A percentile compares a stretch with the other conserved stretches of the same genome.
phyloP scores from a whole-genome alignment of 1,284 basidiomycete genomes.

The Naganishia sp. region DNA sequence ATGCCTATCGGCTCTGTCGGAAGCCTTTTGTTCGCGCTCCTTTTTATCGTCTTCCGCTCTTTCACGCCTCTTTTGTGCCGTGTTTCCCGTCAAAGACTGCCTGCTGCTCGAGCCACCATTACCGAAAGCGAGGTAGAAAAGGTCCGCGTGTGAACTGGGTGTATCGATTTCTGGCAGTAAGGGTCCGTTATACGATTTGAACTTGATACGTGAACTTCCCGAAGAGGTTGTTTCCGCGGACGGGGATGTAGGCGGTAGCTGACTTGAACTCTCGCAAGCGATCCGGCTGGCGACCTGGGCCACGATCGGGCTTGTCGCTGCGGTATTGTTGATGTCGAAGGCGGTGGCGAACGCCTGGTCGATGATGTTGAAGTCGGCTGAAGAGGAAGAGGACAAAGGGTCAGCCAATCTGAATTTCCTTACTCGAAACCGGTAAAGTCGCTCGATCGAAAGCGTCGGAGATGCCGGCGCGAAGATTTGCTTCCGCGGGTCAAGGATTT shows the following conservation, averaged over 20 bases:
- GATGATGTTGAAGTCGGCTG: slow-evolving; percentile 16
- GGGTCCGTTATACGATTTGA: slow-evolving; percentile 28
- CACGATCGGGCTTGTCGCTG: not conserved
- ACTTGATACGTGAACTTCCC: slow-evolving; percentile 9
- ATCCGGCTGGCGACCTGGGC: not conserved
- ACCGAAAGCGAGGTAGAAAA: slow-evolving; percentile 31
- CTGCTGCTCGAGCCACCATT: slow-evolving; percentile 27
- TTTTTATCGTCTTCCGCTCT: slow-evolving; percentile 16
- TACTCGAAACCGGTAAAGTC: not conserved
- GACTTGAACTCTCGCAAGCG: not conserved
- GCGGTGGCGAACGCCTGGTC: slow-evolving; percentile 17
- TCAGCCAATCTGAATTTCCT: slow-evolving; percentile 3
- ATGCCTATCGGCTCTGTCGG: slow-evolving; percentile 5
- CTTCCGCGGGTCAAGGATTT: not conserved
- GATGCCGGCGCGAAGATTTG: not conserved
- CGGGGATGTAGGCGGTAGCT: slow-evolving; percentile 1
- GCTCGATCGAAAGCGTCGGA: not conserved
- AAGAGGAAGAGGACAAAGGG: not conserved
- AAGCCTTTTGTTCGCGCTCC: not conserved
- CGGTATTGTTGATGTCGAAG: not conserved
- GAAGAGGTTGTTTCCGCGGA: slow-evolving; percentile 5
- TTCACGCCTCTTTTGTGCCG: slow-evolving; percentile 19
- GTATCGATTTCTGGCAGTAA: slow-evolving; percentile 21
- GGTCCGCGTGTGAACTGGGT: slow-evolving; percentile 14
- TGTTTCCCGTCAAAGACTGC: slow-evolving; percentile 14